Evolutionary conservation across 2,329 filamentous ascomycete genomes (phyloP).

Genomic region (Laburnicola sp.): DNA sequence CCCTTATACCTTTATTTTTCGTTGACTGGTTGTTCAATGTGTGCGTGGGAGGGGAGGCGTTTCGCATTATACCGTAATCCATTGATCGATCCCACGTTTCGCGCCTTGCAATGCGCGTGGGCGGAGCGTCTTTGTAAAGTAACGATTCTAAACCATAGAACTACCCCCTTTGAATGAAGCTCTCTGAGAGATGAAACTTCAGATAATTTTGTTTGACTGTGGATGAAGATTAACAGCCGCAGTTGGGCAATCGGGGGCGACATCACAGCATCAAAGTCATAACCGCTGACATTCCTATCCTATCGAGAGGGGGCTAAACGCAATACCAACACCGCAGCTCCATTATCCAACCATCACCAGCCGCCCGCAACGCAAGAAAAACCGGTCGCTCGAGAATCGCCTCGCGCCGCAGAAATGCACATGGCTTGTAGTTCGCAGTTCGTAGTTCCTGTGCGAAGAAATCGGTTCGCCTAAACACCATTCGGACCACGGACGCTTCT

Average conservation of each 20-base stretch:
- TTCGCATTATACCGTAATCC: conserved; percentile 46
- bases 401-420: conserved; percentile 2
- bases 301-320: neutral
- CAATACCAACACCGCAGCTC: conserved; percentile 6
- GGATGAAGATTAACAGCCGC: neutral
- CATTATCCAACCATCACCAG: neutral
- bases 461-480: neutral
- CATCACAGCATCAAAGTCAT: conserved; percentile 23
- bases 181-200: conserved; percentile 21
- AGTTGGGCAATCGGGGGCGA: conserved; percentile 11
- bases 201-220: conserved; percentile 5
- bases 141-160: conserved; percentile 21
- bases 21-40: conserved; percentile 10
- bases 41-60: conserved; percentile 1
- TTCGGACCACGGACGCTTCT: neutral
- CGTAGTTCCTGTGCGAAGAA: neutral
- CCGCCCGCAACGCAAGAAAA: no score
- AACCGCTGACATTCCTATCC: conserved; percentile 19
- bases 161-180: conserved; percentile 25
- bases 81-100: conserved; percentile 9
- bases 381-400: no score
- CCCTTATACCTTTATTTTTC: conserved; percentile 35
- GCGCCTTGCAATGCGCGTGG: conserved; percentile 12
- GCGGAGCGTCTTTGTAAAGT: conserved; percentile 24
- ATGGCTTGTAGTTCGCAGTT: conserved; percentile 5